phyloP scores from a whole-genome alignment of 306 rosid species.

The Arachis hypogaea region DNA sequence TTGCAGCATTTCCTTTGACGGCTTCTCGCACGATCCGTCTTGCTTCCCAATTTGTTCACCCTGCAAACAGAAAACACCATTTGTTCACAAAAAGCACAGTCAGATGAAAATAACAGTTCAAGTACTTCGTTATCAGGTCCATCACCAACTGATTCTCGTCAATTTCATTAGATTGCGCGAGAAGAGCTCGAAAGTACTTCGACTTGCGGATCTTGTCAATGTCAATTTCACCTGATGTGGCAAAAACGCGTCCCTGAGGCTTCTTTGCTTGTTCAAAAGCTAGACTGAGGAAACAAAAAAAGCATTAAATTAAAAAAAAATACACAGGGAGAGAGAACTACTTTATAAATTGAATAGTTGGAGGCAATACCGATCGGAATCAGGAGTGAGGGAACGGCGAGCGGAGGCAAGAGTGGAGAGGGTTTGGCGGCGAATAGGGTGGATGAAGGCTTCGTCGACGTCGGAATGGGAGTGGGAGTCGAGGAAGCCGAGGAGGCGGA shows the following conservation, averaged over 20 bases:
- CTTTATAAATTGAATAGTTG: background rate
- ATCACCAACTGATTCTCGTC: constrained; percentile 52
- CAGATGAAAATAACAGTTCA: background rate
- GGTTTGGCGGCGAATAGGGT: constrained; percentile 67
- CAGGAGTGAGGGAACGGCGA: constrained; percentile 60
- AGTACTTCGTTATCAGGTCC: constrained; percentile 4
- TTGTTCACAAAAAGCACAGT: constrained; percentile 2
- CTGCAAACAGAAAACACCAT: constrained; percentile 38
- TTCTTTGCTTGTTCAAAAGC: constrained; percentile 85
- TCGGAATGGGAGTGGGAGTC: constrained; percentile 60
- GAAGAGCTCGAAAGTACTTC: constrained; percentile 67
- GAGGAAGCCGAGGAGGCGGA: constrained; percentile 86
- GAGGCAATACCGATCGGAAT: constrained; percentile 63
- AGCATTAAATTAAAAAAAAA: background rate
- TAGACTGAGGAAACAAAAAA: constrained; percentile 46
- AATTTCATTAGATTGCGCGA: constrained; percentile 54
- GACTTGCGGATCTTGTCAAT: constrained; percentile 74
- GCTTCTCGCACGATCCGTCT: constrained; percentile 45
- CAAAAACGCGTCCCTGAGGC: constrained; percentile 61
- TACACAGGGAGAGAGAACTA: background rate
- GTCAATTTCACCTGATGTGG: constrained; percentile 64
- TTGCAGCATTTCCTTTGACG: constrained; percentile 54
- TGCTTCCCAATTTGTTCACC: constrained; percentile 53
- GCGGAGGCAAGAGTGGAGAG: constrained; percentile 53
- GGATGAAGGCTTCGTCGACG: constrained; percentile 63